Evolutionary conservation across 2,329 filamentous ascomycete genomes (phyloP).

Genomic region (Albifimbria verrucaria): DNA sequence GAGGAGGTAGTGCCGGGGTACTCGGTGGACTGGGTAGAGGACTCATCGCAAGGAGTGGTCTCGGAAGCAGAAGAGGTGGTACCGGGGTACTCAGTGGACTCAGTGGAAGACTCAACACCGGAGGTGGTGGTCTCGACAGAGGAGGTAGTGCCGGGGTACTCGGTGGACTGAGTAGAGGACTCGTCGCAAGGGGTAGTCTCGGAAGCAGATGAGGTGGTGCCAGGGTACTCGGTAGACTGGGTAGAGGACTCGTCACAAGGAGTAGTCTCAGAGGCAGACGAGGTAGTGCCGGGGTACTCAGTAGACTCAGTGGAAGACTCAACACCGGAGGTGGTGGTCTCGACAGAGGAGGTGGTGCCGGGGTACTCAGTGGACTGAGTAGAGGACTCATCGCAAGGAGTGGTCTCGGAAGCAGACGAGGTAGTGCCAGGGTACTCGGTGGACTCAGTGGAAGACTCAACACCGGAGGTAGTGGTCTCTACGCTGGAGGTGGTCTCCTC

Average conservation of each 20-base stretch:
- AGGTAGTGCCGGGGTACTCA: constrained; percentile 1
- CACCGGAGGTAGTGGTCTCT: neutral
- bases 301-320: neutral
- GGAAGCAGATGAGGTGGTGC: neutral
- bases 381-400: neutral
- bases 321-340: neutral
- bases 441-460: neutral
- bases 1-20: no score
- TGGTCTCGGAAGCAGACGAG: neutral
- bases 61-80: constrained; percentile 13
- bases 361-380: neutral
- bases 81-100: neutral
- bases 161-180: neutral
- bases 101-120: neutral
- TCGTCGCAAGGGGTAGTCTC: neutral
- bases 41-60: constrained; percentile 5
- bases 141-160: neutral
- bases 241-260: constrained; percentile 1
- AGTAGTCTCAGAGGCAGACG: constrained; percentile 4
- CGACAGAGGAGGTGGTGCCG: neutral
- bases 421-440: neutral
- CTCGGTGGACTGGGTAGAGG: neutral
- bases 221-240: neutral
- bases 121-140: neutral
- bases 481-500: neutral